Conservation (phyloP, 495 filamentous ascomycete species). For the Aspergillus coremiiformis region DNA sequence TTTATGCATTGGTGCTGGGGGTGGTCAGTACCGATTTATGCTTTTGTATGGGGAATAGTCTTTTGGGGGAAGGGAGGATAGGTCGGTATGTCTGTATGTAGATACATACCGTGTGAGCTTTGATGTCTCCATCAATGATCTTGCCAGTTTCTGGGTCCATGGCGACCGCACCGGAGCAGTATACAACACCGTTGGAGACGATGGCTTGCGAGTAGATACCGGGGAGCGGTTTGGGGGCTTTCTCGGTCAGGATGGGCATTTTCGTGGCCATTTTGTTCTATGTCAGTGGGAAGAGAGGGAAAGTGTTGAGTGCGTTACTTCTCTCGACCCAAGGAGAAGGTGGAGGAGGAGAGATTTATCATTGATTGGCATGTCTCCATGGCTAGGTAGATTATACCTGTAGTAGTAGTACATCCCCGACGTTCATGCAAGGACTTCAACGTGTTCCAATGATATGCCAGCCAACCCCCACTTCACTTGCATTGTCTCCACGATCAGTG, state of each 20-base stretch:
- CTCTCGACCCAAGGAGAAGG: too few relatives aligned
- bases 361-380: not conserved
- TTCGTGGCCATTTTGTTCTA: slow-evolving; percentile 22
- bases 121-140: slow-evolving; percentile 43
- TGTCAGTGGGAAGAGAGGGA: not conserved
- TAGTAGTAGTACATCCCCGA: not conserved
- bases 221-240: slow-evolving; percentile 48
- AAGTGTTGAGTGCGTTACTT: not conserved
- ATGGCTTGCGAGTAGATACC: slow-evolving; percentile 49
- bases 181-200: slow-evolving; percentile 50
- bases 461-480: not conserved
- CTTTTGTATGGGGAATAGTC: not conserved
- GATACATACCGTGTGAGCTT: slow-evolving; percentile 40
- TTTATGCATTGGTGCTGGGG: slow-evolving; percentile 44
- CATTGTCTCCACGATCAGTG: not conserved
- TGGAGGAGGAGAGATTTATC: not conserved
- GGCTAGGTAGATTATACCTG: not conserved
- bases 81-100: too few relatives aligned
- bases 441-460: slow-evolving; percentile 1
- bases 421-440: not conserved
- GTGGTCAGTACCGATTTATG: not conserved
- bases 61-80: not conserved
- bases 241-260: slow-evolving; percentile 37
- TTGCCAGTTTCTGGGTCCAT: slow-evolving; percentile 40
- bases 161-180: slow-evolving; percentile 46